Conservation (phyloP, 306 rosid species). For the Alnus rubra region DNA sequence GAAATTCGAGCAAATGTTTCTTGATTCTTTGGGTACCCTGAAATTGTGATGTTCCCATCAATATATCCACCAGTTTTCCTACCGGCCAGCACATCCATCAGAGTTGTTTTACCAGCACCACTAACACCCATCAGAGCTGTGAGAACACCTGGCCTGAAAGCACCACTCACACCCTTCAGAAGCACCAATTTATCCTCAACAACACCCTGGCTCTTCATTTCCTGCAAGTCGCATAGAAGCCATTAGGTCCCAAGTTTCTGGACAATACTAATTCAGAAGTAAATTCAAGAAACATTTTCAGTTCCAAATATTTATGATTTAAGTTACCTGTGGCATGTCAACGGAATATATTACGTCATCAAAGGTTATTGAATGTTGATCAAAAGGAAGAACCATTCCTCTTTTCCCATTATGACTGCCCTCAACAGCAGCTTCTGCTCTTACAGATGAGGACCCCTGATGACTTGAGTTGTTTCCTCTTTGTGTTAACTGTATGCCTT, state of each 20-base stretch:
- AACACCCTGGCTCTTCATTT: slow-evolving; percentile 63
- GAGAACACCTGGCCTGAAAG: slow-evolving; percentile 88
- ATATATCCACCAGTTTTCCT: slow-evolving; percentile 90
- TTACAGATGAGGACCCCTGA: neutral
- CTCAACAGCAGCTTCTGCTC: slow-evolving; percentile 1
- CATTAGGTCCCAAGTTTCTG: no score
- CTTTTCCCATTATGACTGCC: slow-evolving; percentile 14
- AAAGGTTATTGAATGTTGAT: slow-evolving; percentile 44
- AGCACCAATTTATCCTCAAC: slow-evolving; percentile 70
- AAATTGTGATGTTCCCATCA: slow-evolving; percentile 66
- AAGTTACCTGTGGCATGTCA: slow-evolving; percentile 50
- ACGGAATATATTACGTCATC: slow-evolving; percentile 49
- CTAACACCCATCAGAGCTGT: slow-evolving; percentile 95
- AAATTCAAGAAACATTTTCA: slow-evolving; percentile 6
- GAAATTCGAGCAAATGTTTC: slow-evolving; percentile 88
- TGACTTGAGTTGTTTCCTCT: slow-evolving; percentile 3
- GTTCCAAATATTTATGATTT: neutral
- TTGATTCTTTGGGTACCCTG: slow-evolving; percentile 86
- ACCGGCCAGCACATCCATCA: slow-evolving; percentile 93
- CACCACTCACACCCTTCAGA: slow-evolving; percentile 75
- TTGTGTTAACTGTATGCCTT: neutral
- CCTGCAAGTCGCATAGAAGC: slow-evolving; percentile 43
- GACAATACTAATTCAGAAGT: slow-evolving; percentile 15
- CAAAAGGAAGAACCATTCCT: slow-evolving; percentile 62
- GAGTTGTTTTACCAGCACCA: slow-evolving; percentile 96